Evolutionary conservation across 371 early-diverging fungal species (phyloP).

Genomic region (Amoeboradix gromovi): DNA sequence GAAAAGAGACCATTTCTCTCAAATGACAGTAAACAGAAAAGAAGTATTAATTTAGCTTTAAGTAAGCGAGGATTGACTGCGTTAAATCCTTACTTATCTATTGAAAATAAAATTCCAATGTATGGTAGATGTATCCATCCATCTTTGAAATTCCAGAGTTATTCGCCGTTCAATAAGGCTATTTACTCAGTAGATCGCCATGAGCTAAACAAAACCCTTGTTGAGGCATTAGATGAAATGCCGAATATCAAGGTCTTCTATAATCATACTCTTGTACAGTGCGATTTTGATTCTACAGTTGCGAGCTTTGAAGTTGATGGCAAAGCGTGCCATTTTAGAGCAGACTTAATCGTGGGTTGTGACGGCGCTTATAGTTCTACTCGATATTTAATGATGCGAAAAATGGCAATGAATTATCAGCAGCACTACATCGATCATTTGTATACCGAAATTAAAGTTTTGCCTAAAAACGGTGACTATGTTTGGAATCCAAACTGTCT

Average conservation of each 20-base stretch:
- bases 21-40: no score
- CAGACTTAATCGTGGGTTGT: slow-evolving; percentile 67
- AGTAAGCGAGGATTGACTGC: slow-evolving; percentile 62
- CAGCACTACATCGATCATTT: slow-evolving; percentile 66
- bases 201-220: slow-evolving; percentile 40
- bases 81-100: slow-evolving; percentile 35
- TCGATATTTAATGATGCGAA: slow-evolving; percentile 40
- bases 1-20: no score
- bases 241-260: slow-evolving; percentile 34
- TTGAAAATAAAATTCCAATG: slow-evolving; percentile 46
- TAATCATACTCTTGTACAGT: slow-evolving; percentile 21
- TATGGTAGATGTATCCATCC: slow-evolving; percentile 69
- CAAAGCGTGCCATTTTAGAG: slow-evolving; percentile 10
- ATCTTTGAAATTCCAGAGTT: no score
- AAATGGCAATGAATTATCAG: slow-evolving; percentile 36
- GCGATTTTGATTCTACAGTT: slow-evolving; percentile 23
- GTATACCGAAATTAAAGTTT: slow-evolving; percentile 62
- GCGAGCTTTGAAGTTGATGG: slow-evolving; percentile 13
- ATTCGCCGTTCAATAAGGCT: no score
- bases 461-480: slow-evolving; percentile 29
- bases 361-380: slow-evolving; percentile 70
- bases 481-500: slow-evolving; percentile 60
- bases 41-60: slow-evolving; percentile 77
- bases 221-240: slow-evolving; percentile 31
- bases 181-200: slow-evolving; percentile 79